Conservation (phyloP, 2,329 filamentous ascomycete genomes). For the Mariannaea elegans region DNA sequence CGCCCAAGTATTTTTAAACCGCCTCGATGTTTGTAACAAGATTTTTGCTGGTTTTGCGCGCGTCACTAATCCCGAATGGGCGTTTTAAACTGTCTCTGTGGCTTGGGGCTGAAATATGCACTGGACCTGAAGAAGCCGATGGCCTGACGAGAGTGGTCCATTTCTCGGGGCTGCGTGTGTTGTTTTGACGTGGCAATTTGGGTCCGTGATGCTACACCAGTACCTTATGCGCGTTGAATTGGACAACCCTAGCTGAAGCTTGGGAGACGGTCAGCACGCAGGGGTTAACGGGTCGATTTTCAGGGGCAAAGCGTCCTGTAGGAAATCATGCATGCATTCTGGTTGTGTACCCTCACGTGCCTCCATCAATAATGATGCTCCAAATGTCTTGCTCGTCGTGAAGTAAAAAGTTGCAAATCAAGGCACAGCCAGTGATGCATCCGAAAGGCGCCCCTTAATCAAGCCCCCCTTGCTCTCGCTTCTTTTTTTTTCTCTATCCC, state of each 20-base stretch:
- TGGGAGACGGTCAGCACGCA: neutral
- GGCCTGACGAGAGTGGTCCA: neutral
- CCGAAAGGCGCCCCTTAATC: no score
- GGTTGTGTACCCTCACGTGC: no score
- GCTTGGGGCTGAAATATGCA: neutral
- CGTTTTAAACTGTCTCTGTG: neutral
- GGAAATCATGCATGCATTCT: no score
- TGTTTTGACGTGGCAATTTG: neutral
- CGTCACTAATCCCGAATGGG: no score
- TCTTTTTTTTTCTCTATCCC: neutral
- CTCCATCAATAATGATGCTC: no score
- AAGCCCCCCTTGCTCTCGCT: no score
- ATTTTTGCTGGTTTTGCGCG: no score
- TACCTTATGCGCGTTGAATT: neutral
- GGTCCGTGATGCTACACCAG: neutral
- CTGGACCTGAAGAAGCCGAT: neutral
- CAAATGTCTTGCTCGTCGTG: no score
- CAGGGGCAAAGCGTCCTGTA: neutral
- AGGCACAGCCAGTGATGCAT: no score
- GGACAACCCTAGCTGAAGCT: neutral
- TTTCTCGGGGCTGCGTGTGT: neutral
- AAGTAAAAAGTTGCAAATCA: no score
- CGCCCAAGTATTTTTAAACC: no score
- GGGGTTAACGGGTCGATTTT: neutral
- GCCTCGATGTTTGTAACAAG: no score